Percentiles rank a stretch among this genome's conserved stretches.
Evolutionary conservation across 2,329 filamentous ascomycete genomes (phyloP).

Genomic region (Venturia asperata): DNA sequence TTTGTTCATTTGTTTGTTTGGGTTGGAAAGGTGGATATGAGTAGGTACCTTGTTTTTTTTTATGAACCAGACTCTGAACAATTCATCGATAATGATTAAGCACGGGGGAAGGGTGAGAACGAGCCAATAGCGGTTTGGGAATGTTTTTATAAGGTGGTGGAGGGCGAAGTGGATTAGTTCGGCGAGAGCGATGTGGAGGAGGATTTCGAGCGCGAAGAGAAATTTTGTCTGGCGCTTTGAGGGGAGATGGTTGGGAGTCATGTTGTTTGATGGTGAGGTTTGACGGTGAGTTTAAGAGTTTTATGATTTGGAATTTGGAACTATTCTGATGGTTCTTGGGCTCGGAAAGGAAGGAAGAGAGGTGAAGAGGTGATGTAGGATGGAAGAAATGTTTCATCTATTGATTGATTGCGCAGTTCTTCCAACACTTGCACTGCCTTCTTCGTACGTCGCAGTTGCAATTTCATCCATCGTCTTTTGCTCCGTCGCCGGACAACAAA

Average conservation of each 20-base stretch:
- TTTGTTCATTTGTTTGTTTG: background rate
- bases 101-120: background rate
- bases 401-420: background rate
- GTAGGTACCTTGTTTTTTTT: background rate
- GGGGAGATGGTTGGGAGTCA: background rate
- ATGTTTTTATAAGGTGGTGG: background rate
- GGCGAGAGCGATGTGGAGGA: background rate
- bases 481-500: background rate
- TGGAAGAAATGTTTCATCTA: background rate
- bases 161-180: background rate
- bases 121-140: background rate
- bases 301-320: background rate
- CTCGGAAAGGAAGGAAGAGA: background rate
- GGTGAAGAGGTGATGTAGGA: background rate
- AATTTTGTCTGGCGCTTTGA: background rate
- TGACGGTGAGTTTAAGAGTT: background rate
- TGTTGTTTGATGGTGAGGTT: background rate
- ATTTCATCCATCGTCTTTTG: background rate
- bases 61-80: background rate
- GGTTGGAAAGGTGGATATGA: background rate
- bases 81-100: background rate
- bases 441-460: background rate
- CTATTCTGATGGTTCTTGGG: background rate
- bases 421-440: background rate
- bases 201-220: background rate